Evolutionary conservation across 768 basidiomycete species (phyloP), one percentile per base, ranked within the genome.

Genomic region (Xerocomellus amylosporus): DNA sequence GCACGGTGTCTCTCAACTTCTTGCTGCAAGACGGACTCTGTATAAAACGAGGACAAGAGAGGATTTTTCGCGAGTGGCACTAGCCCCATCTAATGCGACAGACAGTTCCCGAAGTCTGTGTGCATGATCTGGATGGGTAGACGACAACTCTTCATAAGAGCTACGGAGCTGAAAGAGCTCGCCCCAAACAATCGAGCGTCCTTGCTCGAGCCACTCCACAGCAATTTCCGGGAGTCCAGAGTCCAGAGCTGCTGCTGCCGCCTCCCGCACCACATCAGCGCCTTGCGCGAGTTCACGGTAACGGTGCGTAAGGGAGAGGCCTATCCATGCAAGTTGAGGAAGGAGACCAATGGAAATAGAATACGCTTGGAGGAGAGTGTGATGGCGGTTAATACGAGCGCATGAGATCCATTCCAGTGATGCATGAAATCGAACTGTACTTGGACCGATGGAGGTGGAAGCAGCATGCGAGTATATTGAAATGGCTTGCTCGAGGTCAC

Each of bases 161-260:
- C 42, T 59, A 14, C 55, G 58, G 28, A 59, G 58, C n/a, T 41
- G 50, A 5, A 65, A 54, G 6, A 64, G 40, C 13, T 63, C 46
- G 4, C 56, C 48, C 58, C 58, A 59, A 2, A 59, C 24, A n/a
- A 59, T 49, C 12, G 62, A 59, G 5, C 58, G 51, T 19, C 58
- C 55, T n/a, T 59, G 56, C 26, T 59, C 58, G 4, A 59, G 58
- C 58, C 58, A 59, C 36, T 59, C 56, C 8, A 59, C 48, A 5
- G 58, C 55, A 0, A n/a, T 48, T 34, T 57, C 38, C 2, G 31
- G 45, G 4, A 24, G 24, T 13, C 56, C 54, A 8, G 30, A 49
- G n/a, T 54, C 54, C 41, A 66, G 37, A 8, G 67, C 62, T 15
- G 56, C 51, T 5, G 66, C 65, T 2, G 63, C 66, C 2, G 63